Percentiles rank a stretch among this genome's conserved stretches.
These are phyloP conservation scores for Suillus subluteus DNA, from an alignment of 768 basidiomycete genomes.

Conservation along the genomic window DNA sequence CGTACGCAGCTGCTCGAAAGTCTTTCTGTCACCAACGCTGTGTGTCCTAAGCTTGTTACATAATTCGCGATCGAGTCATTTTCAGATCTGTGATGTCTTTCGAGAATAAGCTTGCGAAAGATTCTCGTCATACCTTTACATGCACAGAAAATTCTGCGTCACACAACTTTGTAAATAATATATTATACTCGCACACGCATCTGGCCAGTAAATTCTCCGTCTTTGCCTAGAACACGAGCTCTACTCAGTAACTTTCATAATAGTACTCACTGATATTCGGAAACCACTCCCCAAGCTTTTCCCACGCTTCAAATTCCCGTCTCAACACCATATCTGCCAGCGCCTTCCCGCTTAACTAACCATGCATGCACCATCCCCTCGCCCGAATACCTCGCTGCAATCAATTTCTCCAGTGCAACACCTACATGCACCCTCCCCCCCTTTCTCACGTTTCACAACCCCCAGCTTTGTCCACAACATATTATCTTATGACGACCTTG, in stretches of 20 bases:
- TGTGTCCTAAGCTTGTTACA: too few species aligned
- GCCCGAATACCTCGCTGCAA: slow-evolving; percentile 70
- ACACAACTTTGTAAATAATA: too few species aligned
- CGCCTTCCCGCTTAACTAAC: slow-evolving; percentile 57
- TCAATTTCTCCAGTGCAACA: slow-evolving; percentile 65
- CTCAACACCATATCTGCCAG: slow-evolving; percentile 62
- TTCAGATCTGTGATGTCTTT: too few species aligned
- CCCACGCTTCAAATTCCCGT: slow-evolving; percentile 24
- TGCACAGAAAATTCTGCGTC: too few species aligned
- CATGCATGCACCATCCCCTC: slow-evolving; percentile 79
- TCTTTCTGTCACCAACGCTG: too few species aligned
- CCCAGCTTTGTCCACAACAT: too few species aligned
- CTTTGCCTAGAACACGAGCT: slow-evolving; percentile 54
- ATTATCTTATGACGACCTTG: too few species aligned
- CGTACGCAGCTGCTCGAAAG: too few species aligned
- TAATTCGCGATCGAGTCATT: too few species aligned
- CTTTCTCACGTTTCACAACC: not conserved
- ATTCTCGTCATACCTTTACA: too few species aligned
- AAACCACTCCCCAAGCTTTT: slow-evolving; percentile 45
- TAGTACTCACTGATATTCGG: too few species aligned
- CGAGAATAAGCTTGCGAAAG: too few species aligned
- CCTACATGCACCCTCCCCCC: slow-evolving; percentile 11
- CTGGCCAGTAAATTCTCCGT: slow-evolving; percentile 44
- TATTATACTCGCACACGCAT: not conserved
- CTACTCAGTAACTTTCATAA: slow-evolving; percentile 48